phyloP scores from a whole-genome alignment of 2,329 filamentous ascomycete genomes.

The Laburnicola sp. region DNA sequence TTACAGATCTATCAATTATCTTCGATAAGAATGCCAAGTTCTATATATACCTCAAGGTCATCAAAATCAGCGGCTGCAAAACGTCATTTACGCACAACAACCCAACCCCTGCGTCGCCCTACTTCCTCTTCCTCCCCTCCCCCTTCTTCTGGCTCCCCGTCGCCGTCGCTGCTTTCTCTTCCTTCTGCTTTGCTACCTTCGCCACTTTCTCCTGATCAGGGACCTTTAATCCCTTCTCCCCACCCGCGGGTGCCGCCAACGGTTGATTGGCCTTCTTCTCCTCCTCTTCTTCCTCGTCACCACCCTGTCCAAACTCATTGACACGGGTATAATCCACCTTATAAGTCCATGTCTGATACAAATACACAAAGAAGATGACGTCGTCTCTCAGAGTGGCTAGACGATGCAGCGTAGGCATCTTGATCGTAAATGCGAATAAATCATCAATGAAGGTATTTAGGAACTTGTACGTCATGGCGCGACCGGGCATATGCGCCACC shows the following conservation, averaged over 20 bases:
- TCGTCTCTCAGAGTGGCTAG: constrained; percentile 92
- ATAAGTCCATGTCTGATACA: constrained; percentile 94
- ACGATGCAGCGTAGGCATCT: constrained; percentile 94
- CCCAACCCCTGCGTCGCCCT: background rate
- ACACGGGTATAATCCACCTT: constrained; percentile 87
- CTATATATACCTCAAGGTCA: background rate
- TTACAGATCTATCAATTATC: no score
- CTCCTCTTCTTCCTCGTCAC: constrained; percentile 72
- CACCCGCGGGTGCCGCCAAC: constrained; percentile 28
- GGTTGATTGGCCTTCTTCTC: constrained; percentile 50
- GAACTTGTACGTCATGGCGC: constrained; percentile 98
- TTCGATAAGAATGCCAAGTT: no score
- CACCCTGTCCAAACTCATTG: constrained; percentile 97
- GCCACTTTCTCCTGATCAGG: constrained; percentile 16
- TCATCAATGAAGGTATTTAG: constrained; percentile 99
- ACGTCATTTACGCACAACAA: no score
- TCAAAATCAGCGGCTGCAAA: no score
- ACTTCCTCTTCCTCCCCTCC: constrained; percentile 39
- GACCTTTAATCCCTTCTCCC: constrained; percentile 16
- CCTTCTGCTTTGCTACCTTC: constrained; percentile 23
- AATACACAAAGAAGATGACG: constrained; percentile 95
- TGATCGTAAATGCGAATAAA: constrained; percentile 97
- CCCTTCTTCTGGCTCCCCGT: constrained; percentile 33
- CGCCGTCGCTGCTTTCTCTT: constrained; percentile 22
- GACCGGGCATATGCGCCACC: constrained; percentile 94